Percentiles rank a stretch among this genome's conserved stretches.
Evolutionary conservation across 345 rosid genomes (phyloP).

Genomic region (Citrus reticulata): DNA sequence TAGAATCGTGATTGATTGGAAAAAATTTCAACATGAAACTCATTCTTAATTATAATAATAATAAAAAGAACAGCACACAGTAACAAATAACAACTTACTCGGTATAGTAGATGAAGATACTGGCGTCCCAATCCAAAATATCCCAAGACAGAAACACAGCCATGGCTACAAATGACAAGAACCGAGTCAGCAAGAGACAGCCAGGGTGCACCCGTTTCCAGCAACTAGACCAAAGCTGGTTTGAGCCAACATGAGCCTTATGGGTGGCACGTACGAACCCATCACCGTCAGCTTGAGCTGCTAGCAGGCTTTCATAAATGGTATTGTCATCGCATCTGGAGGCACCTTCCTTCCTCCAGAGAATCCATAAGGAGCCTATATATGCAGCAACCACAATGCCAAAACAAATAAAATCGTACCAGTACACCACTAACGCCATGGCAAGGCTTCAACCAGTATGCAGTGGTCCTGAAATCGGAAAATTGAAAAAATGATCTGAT

Average conservation of each 20-base stretch:
- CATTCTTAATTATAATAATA: neutral
- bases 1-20: neutral
- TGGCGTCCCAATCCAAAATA: constrained; percentile 41
- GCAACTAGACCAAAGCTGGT: constrained; percentile 73
- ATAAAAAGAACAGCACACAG: too few species aligned
- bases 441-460: neutral
- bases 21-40: neutral
- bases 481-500: neutral
- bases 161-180: constrained; percentile 55
- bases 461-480: neutral
- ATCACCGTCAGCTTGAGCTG: constrained; percentile 28
- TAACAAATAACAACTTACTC: constrained; percentile 42
- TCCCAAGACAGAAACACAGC: constrained; percentile 61
- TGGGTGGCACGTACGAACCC: constrained; percentile 26
- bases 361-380: constrained; percentile 49
- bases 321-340: constrained; percentile 24
- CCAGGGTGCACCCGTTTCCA: constrained; percentile 82
- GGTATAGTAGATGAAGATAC: constrained; percentile 72
- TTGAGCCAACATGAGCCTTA: constrained; percentile 36
- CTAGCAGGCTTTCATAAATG: constrained; percentile 42
- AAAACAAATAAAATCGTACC: constrained; percentile 81
- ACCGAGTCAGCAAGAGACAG: constrained; percentile 73
- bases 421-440: constrained; percentile 56
- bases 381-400: constrained; percentile 62
- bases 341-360: constrained; percentile 50